Conservation (phyloP, 2,329 filamentous ascomycete genomes). For the Knoxdaviesia capensis region DNA sequence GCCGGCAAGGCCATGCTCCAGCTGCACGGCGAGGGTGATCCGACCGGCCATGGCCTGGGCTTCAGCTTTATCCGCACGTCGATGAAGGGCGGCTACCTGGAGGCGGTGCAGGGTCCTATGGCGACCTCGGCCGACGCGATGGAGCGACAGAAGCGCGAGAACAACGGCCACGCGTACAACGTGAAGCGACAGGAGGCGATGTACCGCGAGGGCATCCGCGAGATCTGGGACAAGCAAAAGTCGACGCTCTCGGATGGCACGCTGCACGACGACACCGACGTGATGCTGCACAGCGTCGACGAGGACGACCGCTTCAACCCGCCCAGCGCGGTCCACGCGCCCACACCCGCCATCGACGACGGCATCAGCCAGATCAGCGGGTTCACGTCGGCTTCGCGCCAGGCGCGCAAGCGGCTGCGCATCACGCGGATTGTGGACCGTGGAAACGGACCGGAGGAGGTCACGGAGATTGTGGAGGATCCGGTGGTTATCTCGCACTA, state of each 20-base stretch:
- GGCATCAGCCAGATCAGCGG: conserved; percentile 61
- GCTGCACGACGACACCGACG: conserved; percentile 44
- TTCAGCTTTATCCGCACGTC: conserved; percentile 96
- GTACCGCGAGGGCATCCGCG: conserved; percentile 77
- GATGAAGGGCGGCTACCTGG: conserved; percentile 93
- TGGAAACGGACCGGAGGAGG: conserved; percentile 32
- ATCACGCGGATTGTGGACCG: conserved; percentile 45
- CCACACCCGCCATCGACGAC: conserved; percentile 46
- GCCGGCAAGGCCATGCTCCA: conserved; percentile 94
- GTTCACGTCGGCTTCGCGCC: conserved; percentile 43
- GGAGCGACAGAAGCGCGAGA: conserved; percentile 69
- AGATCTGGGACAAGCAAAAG: conserved; percentile 84
- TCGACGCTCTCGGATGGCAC: conserved; percentile 52
- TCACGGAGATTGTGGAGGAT: conserved; percentile 55
- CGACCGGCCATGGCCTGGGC: conserved; percentile 77
- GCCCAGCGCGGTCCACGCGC: conserved; percentile 47
- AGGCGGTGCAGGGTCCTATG: conserved; percentile 49
- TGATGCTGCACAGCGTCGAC: conserved; percentile 35
- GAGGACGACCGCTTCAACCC: conserved; percentile 48
- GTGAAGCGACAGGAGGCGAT: conserved; percentile 83
- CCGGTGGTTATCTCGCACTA: conserved; percentile 80
- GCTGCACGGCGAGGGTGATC: conserved; percentile 84
- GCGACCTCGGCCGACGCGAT: conserved; percentile 64
- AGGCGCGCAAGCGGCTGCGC: conserved; percentile 43
- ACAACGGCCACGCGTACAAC: conserved; percentile 92